These are phyloP conservation scores for Sorghum bicolor DNA, from an alignment of 176 grass and related monocot species.

Conservation along the genomic window Sorghum_bicolor_NCBIv3 NC_012870.2:65504501-65505000, in stretches of 20 bases:
- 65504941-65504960: not conserved
- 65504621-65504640: not conserved
- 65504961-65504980: constrained; percentile 14
- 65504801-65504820: constrained; percentile 5
- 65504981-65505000: constrained; percentile 44
- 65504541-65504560: not conserved
- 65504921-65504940: not conserved
- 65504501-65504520: constrained; percentile 17
- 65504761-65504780: not conserved
- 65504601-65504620: not conserved
- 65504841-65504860: constrained; percentile 26
- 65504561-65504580: constrained; percentile 36
- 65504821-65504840: constrained; percentile 3
- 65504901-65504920: not conserved
- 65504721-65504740: constrained; percentile 16
- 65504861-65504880: constrained; percentile 8
- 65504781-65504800: not conserved
- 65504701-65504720: not conserved
- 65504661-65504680: not conserved
- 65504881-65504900: constrained; percentile 17
- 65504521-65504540: not conserved
- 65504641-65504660: not conserved
- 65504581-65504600: not conserved
- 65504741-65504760: constrained; percentile 22
- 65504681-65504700: not conserved